These are phyloP conservation scores for Blastobotrys robertii DNA, from an alignment of 805 yeast species.

Conservation along the genomic window DNA sequence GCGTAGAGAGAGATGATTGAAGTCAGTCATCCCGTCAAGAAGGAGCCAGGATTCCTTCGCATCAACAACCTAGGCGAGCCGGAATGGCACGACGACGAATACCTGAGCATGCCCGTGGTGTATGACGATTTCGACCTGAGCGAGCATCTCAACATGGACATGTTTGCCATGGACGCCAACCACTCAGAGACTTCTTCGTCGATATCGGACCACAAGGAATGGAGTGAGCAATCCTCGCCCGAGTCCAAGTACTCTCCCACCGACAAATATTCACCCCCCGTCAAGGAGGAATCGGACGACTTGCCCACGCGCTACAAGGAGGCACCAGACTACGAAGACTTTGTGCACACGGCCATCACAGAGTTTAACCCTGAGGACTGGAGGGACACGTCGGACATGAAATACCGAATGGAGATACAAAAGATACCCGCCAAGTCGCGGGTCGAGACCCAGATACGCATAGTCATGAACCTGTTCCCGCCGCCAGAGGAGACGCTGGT, in stretches of 20 bases:
- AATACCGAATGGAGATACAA: constrained; percentile 28
- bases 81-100: too few species aligned
- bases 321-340: background rate
- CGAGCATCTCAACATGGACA: constrained; percentile 18
- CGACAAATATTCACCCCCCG: background rate
- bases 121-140: constrained; percentile 14
- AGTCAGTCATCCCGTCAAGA: too few species aligned
- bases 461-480: constrained; percentile 59
- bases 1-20: too few species aligned
- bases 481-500: constrained; percentile 65
- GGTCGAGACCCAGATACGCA: constrained; percentile 91
- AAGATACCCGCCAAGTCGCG: constrained; percentile 75
- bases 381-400: constrained; percentile 5
- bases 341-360: background rate
- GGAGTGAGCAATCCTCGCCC: background rate
- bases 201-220: background rate
- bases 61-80: too few species aligned
- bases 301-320: too few species aligned
- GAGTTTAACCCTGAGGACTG: constrained; percentile 12
- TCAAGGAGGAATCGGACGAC: too few species aligned
- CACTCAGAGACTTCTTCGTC: too few species aligned
- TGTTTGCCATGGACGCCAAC: constrained; percentile 9
- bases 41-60: too few species aligned
- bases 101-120: background rate
- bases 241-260: background rate